Evolutionary conservation across 805 yeast genomes (phyloP), one percentile per base, ranked within the genome.

Genomic region (Lipomyces yamanashiensis): DNA sequence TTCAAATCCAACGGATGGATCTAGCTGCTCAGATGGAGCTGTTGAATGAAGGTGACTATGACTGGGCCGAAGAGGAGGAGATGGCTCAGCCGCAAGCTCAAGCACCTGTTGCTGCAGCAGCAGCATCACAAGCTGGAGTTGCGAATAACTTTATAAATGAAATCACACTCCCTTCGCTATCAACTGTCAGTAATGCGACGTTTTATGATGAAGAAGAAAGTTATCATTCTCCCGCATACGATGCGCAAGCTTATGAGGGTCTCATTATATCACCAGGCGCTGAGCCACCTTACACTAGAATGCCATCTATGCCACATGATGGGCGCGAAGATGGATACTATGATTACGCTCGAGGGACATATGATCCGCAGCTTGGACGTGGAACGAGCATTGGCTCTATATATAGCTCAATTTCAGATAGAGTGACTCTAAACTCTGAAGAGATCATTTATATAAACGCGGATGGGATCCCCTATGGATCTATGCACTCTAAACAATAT

Each of bases 21-120:
- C 43, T 51, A 19, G 44, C 40, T 7, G 54, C 19, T 17, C 54
- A 37, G 28, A 51, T 51, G 54, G 54, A 28, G 33, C 43, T 51
- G 7, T 51, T 51, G 21, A 51, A 51, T 37, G 43, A 15, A 7
- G 54, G 37, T 37, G 44, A 37, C 21, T 36, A 51, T 37, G 7
- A 37, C 21, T 36, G 9, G 5, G 54, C 37, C 10, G 56, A 53
- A 9, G 56, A 53, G 8, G 47, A 21, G 12, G 56, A 53, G 21
- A 17, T 12, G 17, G 47, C 47, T 28, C 28, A 28, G 28, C 28
- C 2, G 5, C 28, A 28, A 28, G 28, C 28, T 28, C 28, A 28
- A 28, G 28, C 28, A 15, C 21, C 47, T 6, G 19, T 39, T 15
- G 41, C 41, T 12, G 41, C 41, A 2, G 2, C 41, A 3, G 41